Evolutionary conservation across 306 rosid genomes (phyloP).

Genomic region (Pachyrhizus erosus): DNA sequence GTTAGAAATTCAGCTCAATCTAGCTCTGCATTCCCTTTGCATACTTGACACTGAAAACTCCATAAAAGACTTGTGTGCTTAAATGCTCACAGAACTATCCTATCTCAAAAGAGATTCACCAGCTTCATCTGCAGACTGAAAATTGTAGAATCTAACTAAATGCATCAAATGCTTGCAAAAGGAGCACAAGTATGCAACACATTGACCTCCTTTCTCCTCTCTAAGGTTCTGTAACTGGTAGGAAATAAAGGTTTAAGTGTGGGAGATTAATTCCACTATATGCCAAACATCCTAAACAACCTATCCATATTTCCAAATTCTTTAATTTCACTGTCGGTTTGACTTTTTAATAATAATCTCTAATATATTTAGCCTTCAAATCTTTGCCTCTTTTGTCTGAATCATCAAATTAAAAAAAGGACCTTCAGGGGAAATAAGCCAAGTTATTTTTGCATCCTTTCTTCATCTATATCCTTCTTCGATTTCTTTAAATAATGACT

Average conservation of each 20-base stretch:
- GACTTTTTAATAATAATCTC: not conserved
- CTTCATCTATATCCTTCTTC: slow-evolving; percentile 5
- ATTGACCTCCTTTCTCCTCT: not conserved
- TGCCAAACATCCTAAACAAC: not conserved
- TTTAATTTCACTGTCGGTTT: not conserved
- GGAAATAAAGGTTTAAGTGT: not conserved
- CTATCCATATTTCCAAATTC: slow-evolving; percentile 1
- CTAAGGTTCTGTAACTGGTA: not conserved
- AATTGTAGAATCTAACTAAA: not conserved
- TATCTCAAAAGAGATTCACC: not conserved
- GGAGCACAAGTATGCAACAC: not conserved
- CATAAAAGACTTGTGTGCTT: not conserved
- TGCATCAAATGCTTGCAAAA: not conserved
- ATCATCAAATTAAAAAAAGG: slow-evolving; percentile 5
- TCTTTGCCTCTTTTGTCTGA: slow-evolving; percentile 3
- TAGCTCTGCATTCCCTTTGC: slow-evolving; percentile 10
- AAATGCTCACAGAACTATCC: not conserved
- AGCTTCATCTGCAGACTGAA: not conserved
- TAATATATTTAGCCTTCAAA: slow-evolving; percentile 6
- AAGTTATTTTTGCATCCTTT: slow-evolving; percentile 3
- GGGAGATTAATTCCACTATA: not conserved
- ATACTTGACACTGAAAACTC: not conserved
- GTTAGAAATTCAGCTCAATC: not conserved
- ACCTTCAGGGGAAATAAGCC: not conserved
- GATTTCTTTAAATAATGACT: slow-evolving; percentile 1